Evolutionary conservation across 139 green algal species (phyloP).

Genomic region (Chlorella sp.): DNA sequence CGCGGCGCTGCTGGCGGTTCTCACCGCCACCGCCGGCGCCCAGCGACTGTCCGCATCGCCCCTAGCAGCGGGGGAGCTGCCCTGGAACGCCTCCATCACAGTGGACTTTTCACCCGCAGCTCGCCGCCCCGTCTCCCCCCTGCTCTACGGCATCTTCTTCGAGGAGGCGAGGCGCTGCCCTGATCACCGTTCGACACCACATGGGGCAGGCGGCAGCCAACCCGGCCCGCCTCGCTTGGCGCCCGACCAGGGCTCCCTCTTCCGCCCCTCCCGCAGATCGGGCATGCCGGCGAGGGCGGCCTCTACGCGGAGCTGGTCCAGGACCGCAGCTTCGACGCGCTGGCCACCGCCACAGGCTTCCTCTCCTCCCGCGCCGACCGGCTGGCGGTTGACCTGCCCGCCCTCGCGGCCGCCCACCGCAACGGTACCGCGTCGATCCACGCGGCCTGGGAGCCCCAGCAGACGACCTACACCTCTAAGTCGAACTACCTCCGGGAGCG

Average conservation of each 20-base stretch:
- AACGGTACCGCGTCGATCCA: not conserved
- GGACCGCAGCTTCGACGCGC: conserved; percentile 50
- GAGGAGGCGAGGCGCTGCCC: conserved; percentile 47
- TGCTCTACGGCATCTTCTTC: conserved; percentile 52
- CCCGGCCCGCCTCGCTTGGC: no score
- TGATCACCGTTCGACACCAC: no score
- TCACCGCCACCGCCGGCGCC: not conserved
- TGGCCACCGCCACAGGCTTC: conserved; percentile 37
- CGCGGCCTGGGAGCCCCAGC: not conserved
- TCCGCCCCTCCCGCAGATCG: conserved; percentile 48
- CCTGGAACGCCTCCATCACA: conserved; percentile 19
- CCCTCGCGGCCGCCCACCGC: conserved; percentile 1
- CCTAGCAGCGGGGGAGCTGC: not conserved
- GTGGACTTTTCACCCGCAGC: not conserved
- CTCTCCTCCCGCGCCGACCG: not conserved
- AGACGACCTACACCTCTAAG: conserved; percentile 8
- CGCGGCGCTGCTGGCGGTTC: not conserved
- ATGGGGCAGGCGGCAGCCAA: no score
- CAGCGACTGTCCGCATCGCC: not conserved
- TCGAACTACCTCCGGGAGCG: not conserved
- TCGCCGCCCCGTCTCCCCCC: not conserved
- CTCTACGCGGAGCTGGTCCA: conserved; percentile 62
- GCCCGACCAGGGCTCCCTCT: no score
- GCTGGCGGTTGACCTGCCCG: not conserved
- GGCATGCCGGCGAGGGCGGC: conserved; percentile 57